A percentile compares a stretch with the other conserved stretches of the same genome.
Evolutionary conservation across 140 eudicot genomes (phyloP).

Genomic region (Flaveria floridana): DNA sequence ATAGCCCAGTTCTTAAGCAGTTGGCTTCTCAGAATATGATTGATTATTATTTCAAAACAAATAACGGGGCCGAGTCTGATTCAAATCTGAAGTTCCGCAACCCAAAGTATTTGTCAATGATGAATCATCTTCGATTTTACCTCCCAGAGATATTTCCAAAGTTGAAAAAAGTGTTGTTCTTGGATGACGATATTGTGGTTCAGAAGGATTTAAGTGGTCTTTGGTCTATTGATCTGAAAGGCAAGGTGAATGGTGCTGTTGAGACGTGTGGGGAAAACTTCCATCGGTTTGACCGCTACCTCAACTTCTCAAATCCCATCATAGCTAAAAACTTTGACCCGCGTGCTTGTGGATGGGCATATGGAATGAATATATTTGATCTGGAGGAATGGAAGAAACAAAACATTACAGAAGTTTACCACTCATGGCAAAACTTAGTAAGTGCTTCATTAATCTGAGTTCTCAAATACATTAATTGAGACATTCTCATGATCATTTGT

Average conservation of each 20-base stretch:
- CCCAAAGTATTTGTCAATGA: slow-evolving; percentile 84
- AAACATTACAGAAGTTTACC: slow-evolving; percentile 85
- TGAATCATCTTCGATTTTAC: slow-evolving; percentile 93
- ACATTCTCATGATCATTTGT: too few relatives aligned
- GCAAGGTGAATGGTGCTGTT: slow-evolving; percentile 91
- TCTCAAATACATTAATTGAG: too few relatives aligned
- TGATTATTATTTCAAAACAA: slow-evolving; percentile 73
- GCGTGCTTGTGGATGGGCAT: slow-evolving; percentile 58
- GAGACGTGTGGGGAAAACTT: slow-evolving; percentile 91
- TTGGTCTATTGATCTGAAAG: slow-evolving; percentile 80
- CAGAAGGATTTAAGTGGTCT: slow-evolving; percentile 77
- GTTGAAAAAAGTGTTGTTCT: slow-evolving; percentile 73
- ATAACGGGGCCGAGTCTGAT: slow-evolving; percentile 64
- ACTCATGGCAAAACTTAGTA: slow-evolving; percentile 87
- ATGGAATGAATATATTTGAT: slow-evolving; percentile 59
- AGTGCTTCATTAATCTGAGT: slow-evolving; percentile 10
- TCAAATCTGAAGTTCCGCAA: slow-evolving; percentile 74
- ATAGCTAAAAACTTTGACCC: slow-evolving; percentile 79
- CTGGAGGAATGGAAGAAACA: slow-evolving; percentile 82
- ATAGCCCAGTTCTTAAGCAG: slow-evolving; percentile 85
- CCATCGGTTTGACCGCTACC: slow-evolving; percentile 89
- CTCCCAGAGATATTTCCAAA: slow-evolving; percentile 90
- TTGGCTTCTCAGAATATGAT: slow-evolving; percentile 75
- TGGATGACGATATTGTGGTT: slow-evolving; percentile 93
- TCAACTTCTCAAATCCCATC: slow-evolving; percentile 84